Evolutionary conservation across 208 protist genomes (phyloP).

Genomic region (Acanthamoeba sp.): DNA sequence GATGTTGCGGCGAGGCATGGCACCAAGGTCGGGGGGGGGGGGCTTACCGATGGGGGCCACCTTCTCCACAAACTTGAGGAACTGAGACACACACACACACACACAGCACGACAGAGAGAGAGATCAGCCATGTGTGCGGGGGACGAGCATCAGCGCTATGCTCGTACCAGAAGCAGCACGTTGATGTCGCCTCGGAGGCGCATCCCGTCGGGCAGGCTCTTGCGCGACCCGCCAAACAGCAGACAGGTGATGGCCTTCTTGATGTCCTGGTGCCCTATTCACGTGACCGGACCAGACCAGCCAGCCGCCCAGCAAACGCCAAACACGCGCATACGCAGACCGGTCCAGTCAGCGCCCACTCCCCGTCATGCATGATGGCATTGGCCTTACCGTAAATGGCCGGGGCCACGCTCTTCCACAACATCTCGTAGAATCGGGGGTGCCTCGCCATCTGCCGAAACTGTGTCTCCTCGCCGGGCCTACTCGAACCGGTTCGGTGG

Average conservation of each 20-base stretch:
- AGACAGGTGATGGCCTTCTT: slow-evolving; percentile 95
- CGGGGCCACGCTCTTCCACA: slow-evolving; percentile 90
- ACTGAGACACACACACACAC: slow-evolving; percentile 92
- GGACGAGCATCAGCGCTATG: not conserved
- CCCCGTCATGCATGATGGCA: no score
- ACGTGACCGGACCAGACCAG: not conserved
- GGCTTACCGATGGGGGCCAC: slow-evolving; percentile 97
- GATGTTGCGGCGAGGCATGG: no score
- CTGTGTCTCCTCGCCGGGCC: slow-evolving; percentile 83
- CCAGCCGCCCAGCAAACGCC: no score
- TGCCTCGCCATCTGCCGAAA: slow-evolving; percentile 79
- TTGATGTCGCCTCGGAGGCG: slow-evolving; percentile 99
- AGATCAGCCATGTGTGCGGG: no score
- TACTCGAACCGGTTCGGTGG: slow-evolving; percentile 79
- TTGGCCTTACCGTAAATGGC: slow-evolving; percentile 92
- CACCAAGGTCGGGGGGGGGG: not conserved
- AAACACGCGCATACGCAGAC: no score
- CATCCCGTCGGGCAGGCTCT: slow-evolving; percentile 96
- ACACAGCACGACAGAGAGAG: not conserved
- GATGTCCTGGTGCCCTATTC: slow-evolving; percentile 87
- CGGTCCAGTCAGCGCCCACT: no score
- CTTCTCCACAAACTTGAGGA: slow-evolving; percentile 98
- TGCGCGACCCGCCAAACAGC: slow-evolving; percentile 98
- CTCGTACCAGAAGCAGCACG: slow-evolving; percentile 97
- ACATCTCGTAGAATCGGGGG: slow-evolving; percentile 82